Base-by-base conservation (phyloP, 805 yeast genomes). In the Metahyphopichia silvanorum region DNA sequence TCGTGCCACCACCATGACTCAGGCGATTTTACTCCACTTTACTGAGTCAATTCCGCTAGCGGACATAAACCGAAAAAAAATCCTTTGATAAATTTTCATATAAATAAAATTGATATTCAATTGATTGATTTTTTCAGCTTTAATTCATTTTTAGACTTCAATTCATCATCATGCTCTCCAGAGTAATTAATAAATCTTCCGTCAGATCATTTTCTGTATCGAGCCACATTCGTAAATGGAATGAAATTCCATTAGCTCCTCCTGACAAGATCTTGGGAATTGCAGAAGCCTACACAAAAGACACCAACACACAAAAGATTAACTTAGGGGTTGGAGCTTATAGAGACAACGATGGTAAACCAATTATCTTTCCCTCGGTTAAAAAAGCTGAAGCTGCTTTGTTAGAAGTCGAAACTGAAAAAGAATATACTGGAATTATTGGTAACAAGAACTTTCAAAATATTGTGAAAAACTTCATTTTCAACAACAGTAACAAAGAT, bases 251-350 rank as follows among this genome's bases (percentile, higher is more conserved):
- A 26, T 60, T 66, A 51, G 72, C 71, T 35, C 93, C 95, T 29
- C 87, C 95, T 12, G 97, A 88, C 60, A 86, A 88, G 47, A 87
- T 88, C 52, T 61, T 82, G 43, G 87, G 96, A 22, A 74, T 87
- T 46, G 75, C 86, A 27, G 88, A 81, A 51, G 77, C 82, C 21
- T 91, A 68, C 71, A 74, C 73, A 53, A 68, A 68, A 38, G 97
- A 89, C 59, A 24, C 66, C 15, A 76, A 77, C 57, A 60, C 77
- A 8, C 49, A 61, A 12, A 82, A 77, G 53, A 72, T 76, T 42
- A 76, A 77, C 55, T 66, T 84, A 46, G 91, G 93, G 39, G 88
- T 83, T 14, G 94, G 98, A 33, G 91, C 98, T n/a, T 91, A 91
- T 69, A 76, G 98, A 57, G 95, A 88, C 58, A 79, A 82, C 55